phyloP scores from a whole-genome alignment of 1,139 yeast species.

The Yamadazyma trypodendri region DNA sequence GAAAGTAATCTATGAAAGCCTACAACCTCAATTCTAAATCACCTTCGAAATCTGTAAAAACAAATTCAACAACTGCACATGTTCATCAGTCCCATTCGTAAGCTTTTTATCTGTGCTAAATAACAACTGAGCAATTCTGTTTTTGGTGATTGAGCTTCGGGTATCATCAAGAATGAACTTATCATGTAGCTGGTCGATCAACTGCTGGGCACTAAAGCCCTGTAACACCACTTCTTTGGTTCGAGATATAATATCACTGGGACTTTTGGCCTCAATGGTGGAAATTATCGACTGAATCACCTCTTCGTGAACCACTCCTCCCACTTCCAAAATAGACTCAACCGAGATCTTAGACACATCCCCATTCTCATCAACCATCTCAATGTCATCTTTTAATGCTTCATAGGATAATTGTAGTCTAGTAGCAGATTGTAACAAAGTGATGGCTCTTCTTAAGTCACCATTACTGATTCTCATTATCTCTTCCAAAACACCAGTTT shows the following conservation, averaged over 20 bases:
- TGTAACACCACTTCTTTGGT: slow-evolving; percentile 60
- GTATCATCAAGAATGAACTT: slow-evolving; percentile 57
- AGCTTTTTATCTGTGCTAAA: slow-evolving; percentile 76
- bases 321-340: slow-evolving; percentile 62
- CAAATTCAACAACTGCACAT: slow-evolving; percentile 74
- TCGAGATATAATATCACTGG: slow-evolving; percentile 35
- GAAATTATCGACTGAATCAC: slow-evolving; percentile 46
- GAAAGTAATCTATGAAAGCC: no score
- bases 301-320: slow-evolving; percentile 76
- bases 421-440: slow-evolving; percentile 84
- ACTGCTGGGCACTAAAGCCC: slow-evolving; percentile 88
- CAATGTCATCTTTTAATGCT: slow-evolving; percentile 11
- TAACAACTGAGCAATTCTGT: slow-evolving; percentile 57
- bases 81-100: slow-evolving; percentile 89
- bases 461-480: slow-evolving; percentile 75
- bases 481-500: slow-evolving; percentile 51
- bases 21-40: slow-evolving; percentile 16
- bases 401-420: slow-evolving; percentile 45
- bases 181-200: slow-evolving; percentile 80
- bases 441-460: slow-evolving; percentile 91
- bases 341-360: slow-evolving; percentile 37
- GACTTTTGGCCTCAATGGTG: slow-evolving; percentile 38
- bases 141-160: slow-evolving; percentile 58
- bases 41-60: slow-evolving; percentile 54
- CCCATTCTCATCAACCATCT: slow-evolving; percentile 23